A percentile compares a stretch with the other conserved stretches of the same genome.
These are phyloP conservation scores for Aspergillus neotritici DNA, from an alignment of 2,329 filamentous ascomycete genomes.

Conservation along the genomic window DNA sequence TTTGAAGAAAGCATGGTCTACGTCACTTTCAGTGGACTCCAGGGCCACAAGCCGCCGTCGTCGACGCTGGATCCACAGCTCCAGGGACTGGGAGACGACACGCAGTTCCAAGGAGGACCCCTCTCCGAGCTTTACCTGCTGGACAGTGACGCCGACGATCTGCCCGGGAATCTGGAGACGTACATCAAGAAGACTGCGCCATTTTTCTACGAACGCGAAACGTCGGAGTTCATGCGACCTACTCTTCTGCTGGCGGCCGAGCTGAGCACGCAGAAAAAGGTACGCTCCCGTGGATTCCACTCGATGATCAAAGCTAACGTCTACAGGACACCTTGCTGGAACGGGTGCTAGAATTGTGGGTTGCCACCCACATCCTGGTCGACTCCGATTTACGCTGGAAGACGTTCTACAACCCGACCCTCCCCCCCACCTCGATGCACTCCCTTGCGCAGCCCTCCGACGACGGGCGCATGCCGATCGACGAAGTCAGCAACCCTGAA, in stretches of 20 bases:
- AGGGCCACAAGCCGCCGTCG: constrained; percentile 34
- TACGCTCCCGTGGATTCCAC: constrained; percentile 8
- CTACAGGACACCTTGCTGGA: constrained; percentile 43
- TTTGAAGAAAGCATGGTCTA: constrained; percentile 49
- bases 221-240: constrained; percentile 47
- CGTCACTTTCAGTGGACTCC: constrained; percentile 43
- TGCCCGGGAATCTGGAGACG: constrained; percentile 48
- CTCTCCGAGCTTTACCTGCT: constrained; percentile 44
- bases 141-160: constrained; percentile 46
- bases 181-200: constrained; percentile 48
- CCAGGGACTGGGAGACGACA: constrained; percentile 36
- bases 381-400: constrained; percentile 46
- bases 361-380: constrained; percentile 51
- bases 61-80: constrained; percentile 37
- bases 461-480: constrained; percentile 37
- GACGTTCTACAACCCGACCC: constrained; percentile 44
- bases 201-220: constrained; percentile 46
- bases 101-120: constrained; percentile 33
- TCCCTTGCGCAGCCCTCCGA: constrained; percentile 34
- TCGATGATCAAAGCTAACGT: background rate
- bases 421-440: constrained; percentile 33
- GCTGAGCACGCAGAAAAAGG: constrained; percentile 35
- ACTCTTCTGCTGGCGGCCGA: constrained; percentile 42
- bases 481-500: constrained; percentile 36
- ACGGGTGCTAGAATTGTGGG: constrained; percentile 52